Evolutionary conservation across 257 asterid genomes (phyloP).

Genomic region (Lavandula angustifolia): DNA sequence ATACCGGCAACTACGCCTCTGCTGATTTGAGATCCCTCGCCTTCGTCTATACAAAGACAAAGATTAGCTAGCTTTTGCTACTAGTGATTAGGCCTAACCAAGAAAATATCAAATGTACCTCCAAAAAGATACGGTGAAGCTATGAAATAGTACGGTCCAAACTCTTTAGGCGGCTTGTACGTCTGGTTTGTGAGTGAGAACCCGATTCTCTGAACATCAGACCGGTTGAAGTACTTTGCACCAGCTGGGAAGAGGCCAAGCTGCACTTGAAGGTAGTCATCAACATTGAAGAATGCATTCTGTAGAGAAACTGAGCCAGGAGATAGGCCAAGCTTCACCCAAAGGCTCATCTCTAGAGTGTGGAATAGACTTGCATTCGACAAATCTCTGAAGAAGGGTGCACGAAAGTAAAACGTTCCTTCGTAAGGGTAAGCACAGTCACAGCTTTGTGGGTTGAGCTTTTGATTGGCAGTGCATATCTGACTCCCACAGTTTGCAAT

Average conservation of each 20-base stretch:
- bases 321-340: slow-evolving; percentile 72
- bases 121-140: slow-evolving; percentile 70
- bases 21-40: slow-evolving; percentile 47
- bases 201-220: slow-evolving; percentile 78
- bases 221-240: slow-evolving; percentile 62
- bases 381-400: slow-evolving; percentile 81
- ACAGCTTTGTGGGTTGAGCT: slow-evolving; percentile 88
- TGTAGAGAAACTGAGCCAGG: slow-evolving; percentile 85
- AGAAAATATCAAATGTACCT: slow-evolving; percentile 41
- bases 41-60: slow-evolving; percentile 43
- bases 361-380: slow-evolving; percentile 76
- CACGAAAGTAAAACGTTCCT: slow-evolving; percentile 90
- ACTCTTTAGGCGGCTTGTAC: slow-evolving; percentile 85
- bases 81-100: slow-evolving; percentile 1
- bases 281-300: slow-evolving; percentile 78
- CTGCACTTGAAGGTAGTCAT: slow-evolving; percentile 89
- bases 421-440: slow-evolving; percentile 83
- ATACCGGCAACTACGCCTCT: slow-evolving; percentile 58
- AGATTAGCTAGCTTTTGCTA: background rate
- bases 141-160: slow-evolving; percentile 88
- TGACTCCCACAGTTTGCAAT: slow-evolving; percentile 79
- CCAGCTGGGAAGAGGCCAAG: slow-evolving; percentile 70
- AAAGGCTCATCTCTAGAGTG: slow-evolving; percentile 82
- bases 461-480: slow-evolving; percentile 59
- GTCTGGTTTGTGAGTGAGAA: slow-evolving; percentile 81